Evolutionary conservation across 2,329 filamentous ascomycete genomes (phyloP), one percentile per base, ranked within the genome.

Genomic region (Pseudogymnoascus sp.): DNA sequence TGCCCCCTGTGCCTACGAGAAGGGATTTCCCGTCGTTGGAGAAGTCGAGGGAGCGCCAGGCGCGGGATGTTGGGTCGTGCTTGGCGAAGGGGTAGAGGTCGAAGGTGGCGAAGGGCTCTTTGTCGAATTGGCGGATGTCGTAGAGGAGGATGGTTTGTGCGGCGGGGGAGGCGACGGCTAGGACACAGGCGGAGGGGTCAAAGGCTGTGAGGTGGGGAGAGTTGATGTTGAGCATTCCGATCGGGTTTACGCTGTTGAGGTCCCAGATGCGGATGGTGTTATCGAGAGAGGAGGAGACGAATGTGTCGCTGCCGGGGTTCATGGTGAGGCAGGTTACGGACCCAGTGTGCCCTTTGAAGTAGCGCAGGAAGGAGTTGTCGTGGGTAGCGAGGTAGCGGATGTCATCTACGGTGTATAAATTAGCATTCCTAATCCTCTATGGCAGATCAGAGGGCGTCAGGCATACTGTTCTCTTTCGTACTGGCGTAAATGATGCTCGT

Each of bases 311-410:
- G 59, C 91, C 89, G 0, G 95, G 95, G 67, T 93, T 93, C 66
- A 98, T 83, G 1, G 89, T 81, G 28, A 99, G 82, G 65, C 84
- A 89, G 16, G 93, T 98, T 37, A 99, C 95, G 62, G 87, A 82
- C 64, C 84, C 88, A 43, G 90, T 89, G 75, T 99, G 95, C 60
- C 93, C 95, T 65, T 90, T 88, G 74, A 98, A 99, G 77, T 99
- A 99, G 66, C 95, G 89, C 66, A 98, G 90, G 75, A 96, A 99
- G 64, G 89, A 90, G 78, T 98, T 97, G 75, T 98, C 95, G 76
- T 99, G 95, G 11, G 89, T 96, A 63, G 85, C 96, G 66, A 92
- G 89, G 77, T 89, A 97, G 73, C 87, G 88, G 68, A 89, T 96
- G 71, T 86, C 92, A 79, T 93, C 89, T 88, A 63, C 35, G 22